Base-by-base conservation (phyloP, 2,329 filamentous ascomycete species). In the Cordyceps cicadae region DNA sequence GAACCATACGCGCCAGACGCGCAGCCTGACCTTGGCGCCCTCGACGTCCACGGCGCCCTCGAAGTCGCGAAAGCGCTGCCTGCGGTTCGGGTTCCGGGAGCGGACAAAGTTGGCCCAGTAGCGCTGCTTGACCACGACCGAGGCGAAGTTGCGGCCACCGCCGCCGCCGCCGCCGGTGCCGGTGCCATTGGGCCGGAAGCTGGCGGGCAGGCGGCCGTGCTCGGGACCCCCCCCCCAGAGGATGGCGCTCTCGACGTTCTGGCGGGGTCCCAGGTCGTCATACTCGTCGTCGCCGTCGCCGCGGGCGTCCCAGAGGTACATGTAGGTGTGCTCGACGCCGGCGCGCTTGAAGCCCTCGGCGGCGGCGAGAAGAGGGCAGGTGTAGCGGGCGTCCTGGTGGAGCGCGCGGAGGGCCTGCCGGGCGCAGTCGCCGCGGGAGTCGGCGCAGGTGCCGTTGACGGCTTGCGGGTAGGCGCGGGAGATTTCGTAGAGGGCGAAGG, bases 41-140 rank as follows among this genome's bases (percentile, higher is more conserved):
- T 29, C 14, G 32, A 15, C 32, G 3, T 37, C 14, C 46, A 41
- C 51, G 43, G 14, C 19, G 26, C 19, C n/a, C 6, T 46, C n/a
- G 14, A 14, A 21, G n/a, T 46, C 41, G n/a, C 19, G 19, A 3
- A 14, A n/a, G 12, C n/a, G 26, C 7, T 5, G 8, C 9, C 29
- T 14, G 29, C 14, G n/a, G 19, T 92, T 92, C 0, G 89, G 89
- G 69, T 92, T 77, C 43, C 84, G 78, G 0, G 77, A 77, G 29
- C 81, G 75, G 63, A 92, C 84, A 68, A 92, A 92, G 64, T 85
- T 89, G 1, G 85, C 83, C 87, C 87, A 92, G 71, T 91, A 92
- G 0, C 78, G 80, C 67, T 90, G 86, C 32, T 88, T 80, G 0
- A 87, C 72, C 0, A 81, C 77, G 1, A 88, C 78, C 6, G 88